Base-by-base conservation (phyloP, 441 rosid genomes). In the Euphorbia schlechtendalii region DNA sequence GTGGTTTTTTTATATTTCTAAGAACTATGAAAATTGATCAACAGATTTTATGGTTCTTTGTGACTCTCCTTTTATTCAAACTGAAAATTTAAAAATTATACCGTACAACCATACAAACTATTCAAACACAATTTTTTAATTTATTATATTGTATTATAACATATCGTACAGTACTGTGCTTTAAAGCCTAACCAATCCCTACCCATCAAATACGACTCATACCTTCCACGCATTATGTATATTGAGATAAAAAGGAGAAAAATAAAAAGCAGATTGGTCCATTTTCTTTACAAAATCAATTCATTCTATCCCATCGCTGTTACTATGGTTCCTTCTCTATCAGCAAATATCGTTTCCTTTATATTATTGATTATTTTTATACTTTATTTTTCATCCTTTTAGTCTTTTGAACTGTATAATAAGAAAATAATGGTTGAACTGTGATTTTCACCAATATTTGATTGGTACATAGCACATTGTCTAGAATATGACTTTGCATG, bases 291-390 rank as follows among this genome's bases (percentile, higher is more conserved):
- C 58, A 63, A 54, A 17, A 30, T 12, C 63, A 30, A 63, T 45
- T 56, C 48, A 41, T 61, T 61, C 48, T 32, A 54, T 53, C 46
- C 40, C 68, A 56, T 71, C 64, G 60, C 3, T 6, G 14, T 10
- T 43, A 41, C 0, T 32, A 28, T 21, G 25, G 54, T 43, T 52
- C 17, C 14, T 43, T 46, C 28, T 20, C 51, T 28, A 49, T 40
- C 41, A 61, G 61, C 75, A 61, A 64, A 51, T 71, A 56, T 69
- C 73, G 18, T 75, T 71, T 75, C 61, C 73, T 65, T 36, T n/a
- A n/a, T 18, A 28, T 18, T 22, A 3, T 0, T 21, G 2, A 12
- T 11, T 9, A 21, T 21, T 22, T 10, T 22, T 53, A 13, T 0
- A 21, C 24, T 45, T 38, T 4, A 8, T 9, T 36, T 10, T 59